Base-by-base conservation (phyloP, 805 yeast genomes). In the Starmerella apis region DNA sequence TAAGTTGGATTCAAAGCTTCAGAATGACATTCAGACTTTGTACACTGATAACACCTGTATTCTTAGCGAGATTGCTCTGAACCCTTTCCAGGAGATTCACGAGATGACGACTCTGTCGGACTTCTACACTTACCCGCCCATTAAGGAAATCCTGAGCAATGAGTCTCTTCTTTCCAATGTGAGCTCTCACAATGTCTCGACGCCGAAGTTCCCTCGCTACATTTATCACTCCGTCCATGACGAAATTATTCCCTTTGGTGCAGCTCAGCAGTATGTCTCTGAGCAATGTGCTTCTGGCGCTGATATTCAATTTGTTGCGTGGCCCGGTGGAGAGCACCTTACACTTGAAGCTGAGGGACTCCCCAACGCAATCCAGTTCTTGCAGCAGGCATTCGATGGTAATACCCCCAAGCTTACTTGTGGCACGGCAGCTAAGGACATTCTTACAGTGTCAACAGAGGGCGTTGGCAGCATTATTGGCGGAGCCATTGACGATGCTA, bases 161-260 rank as follows among this genome's bases (percentile, higher is more conserved):
- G 49, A 46, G 46, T 18, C 47, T 10, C 46, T 45, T 9, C 24
- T 49, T 19, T 18, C n/a, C 6, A 38, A 27, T 27, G 31, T 14
- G 13, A 38, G 41, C 46, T 19, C 49, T 2, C 19, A 19, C 30
- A 24, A 14, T 46, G 60, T 55, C 11, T 51, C 23, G 9, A 23
- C 56, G n/a, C 62, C 62, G 7, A 45, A 27, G 13, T 46, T 49
- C 33, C 63, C 62, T 2, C 42, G 59, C 32, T 57, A 33, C 47
- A 53, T 60, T 20, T 57, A 49, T 51, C 61, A 60, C 38, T 59
- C 61, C 10, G 46, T 31, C 20, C 13, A 20, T 7, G 63, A 60
- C 42, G 59, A 58, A 31, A 48, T 60, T 35, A 58, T 56, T 35
- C 58, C 59, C 13, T 30, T 50, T 43, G 43, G 28, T 3, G 33